Base-by-base conservation (phyloP, 139 green algal species). In the Coelastrella sp. region DNA sequence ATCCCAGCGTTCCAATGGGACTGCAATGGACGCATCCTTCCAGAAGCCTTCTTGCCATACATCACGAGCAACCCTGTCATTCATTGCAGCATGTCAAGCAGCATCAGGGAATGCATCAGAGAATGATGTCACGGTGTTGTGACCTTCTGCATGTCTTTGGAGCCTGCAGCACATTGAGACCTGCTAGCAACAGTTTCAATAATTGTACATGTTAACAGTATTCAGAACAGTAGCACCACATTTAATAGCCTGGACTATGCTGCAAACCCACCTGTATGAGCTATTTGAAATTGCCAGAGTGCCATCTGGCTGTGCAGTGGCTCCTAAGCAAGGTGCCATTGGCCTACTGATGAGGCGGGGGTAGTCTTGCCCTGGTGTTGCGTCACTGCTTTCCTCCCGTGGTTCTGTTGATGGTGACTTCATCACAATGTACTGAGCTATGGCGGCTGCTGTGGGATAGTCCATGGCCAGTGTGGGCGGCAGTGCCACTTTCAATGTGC, bases 381-480 rank as follows among this genome's bases (percentile, higher is more conserved):
- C 68, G 25, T 40, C 43, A 23, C 35, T 40, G 40, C 68, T 40
- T 59, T 30, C 37, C 35, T 77, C 68, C 5, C 37, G 5, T 2
- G 27, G 30, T 51, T 19, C 51, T 38, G 35, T 43, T 25, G 60
- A 40, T 25, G 77, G 62, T 11, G 64, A 37, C 43, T 32, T 77
- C 19, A 34, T 25, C 7, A 59, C 38, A 21, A 74, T 63, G 27
- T 74, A 90, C 17, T 35, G 38, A 11, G 87, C 87, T n/a, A 95
- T 85, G 50, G 89, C 89, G 41, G 59, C 60, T 5, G 89, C 43
- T 25, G 92, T 91, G 21, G 94, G 92, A 84, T 94, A 94, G 84
- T 96, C 94, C 79, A 96, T 69, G 6, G 90, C 84, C 41, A 96
- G 75, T 13, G 93, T 95, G 30, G 86, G 78, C 0, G 93, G 91